These are phyloP conservation scores for Termitomyces sp. DNA, from an alignment of 768 basidiomycete genomes.

Conservation along the genomic window DNA sequence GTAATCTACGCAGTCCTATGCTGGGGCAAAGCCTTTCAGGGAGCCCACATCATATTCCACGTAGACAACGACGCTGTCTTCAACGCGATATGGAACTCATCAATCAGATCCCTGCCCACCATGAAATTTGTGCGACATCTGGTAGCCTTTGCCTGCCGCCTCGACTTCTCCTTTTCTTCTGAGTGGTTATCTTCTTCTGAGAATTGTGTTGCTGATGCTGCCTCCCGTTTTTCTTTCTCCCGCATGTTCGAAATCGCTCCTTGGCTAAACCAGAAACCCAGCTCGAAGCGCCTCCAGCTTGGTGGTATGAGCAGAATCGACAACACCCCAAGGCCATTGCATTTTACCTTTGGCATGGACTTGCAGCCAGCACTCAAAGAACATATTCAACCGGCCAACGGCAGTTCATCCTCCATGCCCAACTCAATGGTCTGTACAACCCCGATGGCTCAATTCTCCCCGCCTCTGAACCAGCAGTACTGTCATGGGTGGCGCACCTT, in stretches of 20 bases:
- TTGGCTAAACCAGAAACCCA: background rate
- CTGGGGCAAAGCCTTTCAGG: background rate
- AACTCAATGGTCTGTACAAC: background rate
- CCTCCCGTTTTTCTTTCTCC: no score
- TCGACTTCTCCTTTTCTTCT: background rate
- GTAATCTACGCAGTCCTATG: background rate
- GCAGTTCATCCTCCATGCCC: background rate
- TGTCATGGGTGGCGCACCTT: no score
- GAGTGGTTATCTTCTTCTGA: background rate
- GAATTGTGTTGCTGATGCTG: background rate
- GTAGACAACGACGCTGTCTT: background rate
- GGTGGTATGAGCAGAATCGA: no score
- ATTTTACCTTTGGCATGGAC: background rate
- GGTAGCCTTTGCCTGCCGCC: background rate
- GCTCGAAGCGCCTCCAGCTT: background rate
- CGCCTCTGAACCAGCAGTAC: no score
- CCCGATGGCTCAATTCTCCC: background rate
- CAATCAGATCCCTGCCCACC: no score
- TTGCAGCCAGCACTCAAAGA: background rate
- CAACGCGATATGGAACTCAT: no score
- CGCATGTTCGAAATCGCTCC: no score
- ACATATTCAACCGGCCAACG: background rate
- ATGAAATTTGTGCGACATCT: background rate
- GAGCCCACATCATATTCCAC: background rate
- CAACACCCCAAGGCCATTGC: no score